Base-by-base conservation (phyloP, 805 yeast species). In the Nakazawaea wyomingensis region DNA sequence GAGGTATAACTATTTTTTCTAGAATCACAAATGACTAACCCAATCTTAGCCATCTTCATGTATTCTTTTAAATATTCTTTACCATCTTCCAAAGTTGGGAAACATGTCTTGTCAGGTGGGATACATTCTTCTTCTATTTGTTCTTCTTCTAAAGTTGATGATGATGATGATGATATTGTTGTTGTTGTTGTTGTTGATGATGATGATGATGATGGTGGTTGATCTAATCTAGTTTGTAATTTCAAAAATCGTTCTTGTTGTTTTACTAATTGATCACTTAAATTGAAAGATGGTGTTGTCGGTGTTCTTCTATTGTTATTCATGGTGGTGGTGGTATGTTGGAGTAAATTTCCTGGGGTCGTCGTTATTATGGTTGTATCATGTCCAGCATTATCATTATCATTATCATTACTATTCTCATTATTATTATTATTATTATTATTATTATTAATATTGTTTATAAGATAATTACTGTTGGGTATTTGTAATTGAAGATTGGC, bases 301-400 rank as follows among this genome's bases (percentile, higher is more conserved):
- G 32, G 32, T n/a, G n/a, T 11, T 29, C 32, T 29, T 29, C 16
- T 11, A 2, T 11, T n/a, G 6, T 10, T 29, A 24, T 10, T 24
- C 27, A 10, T 19, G 69, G 65, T n/a, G 68, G 58, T 7, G 70
- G 62, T 34, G 72, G 66, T 16, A 31, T 31, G 5, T 24, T 7
- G n/a, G n/a, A n/a, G n/a, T n/a, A n/a, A n/a, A n/a, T n/a, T n/a
- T n/a, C n/a, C n/a, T 11, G 32, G 32, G 8, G 32, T 29, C 13
- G 32, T 29, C 13, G 32, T 11, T n/a, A 7, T 11, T 29, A 11
- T 29, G 8, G 16, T 11, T 2, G 11, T n/a, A 13, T 10, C 13
- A 11, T 24, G 27, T 11, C 27, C 27, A 24, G 8, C 11, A 24
- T 24, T 24, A 10, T 10, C 10, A 24, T 10, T 24, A 11, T 9